Conservation (phyloP, 2,329 filamentous ascomycete genomes). For the Penicillium aurantiogriseum region DNA sequence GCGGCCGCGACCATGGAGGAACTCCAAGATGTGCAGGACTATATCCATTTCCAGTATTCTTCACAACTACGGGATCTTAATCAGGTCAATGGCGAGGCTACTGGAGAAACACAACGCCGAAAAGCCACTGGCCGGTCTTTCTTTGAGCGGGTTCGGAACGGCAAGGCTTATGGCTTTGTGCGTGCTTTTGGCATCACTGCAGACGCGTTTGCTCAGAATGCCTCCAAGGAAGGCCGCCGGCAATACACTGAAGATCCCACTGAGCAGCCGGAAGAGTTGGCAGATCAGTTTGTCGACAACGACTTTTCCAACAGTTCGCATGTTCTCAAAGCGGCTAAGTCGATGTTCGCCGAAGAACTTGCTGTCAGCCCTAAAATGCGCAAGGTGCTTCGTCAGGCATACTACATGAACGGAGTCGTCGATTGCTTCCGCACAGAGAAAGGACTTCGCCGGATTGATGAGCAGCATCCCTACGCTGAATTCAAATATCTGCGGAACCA, state of each 20-base stretch:
- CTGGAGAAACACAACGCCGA: slow-evolving; percentile 68
- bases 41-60: slow-evolving; percentile 90
- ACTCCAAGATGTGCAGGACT: slow-evolving; percentile 93
- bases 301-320: slow-evolving; percentile 74
- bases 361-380: slow-evolving; percentile 84
- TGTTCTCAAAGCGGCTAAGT: slow-evolving; percentile 75
- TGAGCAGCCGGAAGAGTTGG: slow-evolving; percentile 78
- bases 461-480: slow-evolving; percentile 94
- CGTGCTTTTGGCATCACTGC: slow-evolving; percentile 86
- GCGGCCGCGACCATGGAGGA: slow-evolving; percentile 87
- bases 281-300: slow-evolving; percentile 70
- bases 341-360: slow-evolving; percentile 89
- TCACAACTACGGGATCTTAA: slow-evolving; percentile 78
- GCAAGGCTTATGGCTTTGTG: slow-evolving; percentile 77
- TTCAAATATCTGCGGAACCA: slow-evolving; percentile 95
- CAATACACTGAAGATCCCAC: slow-evolving; percentile 81
- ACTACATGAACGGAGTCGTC: slow-evolving; percentile 79
- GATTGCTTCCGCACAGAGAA: slow-evolving; percentile 92
- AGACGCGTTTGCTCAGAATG: slow-evolving; percentile 84
- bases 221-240: slow-evolving; percentile 72
- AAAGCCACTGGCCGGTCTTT: slow-evolving; percentile 78
- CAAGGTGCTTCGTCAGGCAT: slow-evolving; percentile 77
- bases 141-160: slow-evolving; percentile 79
- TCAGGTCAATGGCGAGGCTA: slow-evolving; percentile 57
- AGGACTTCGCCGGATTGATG: slow-evolving; percentile 87